These are phyloP conservation scores for Trichoderma gamsii DNA, from an alignment of 495 filamentous ascomycete genomes.

Conservation along the genomic window DNA sequence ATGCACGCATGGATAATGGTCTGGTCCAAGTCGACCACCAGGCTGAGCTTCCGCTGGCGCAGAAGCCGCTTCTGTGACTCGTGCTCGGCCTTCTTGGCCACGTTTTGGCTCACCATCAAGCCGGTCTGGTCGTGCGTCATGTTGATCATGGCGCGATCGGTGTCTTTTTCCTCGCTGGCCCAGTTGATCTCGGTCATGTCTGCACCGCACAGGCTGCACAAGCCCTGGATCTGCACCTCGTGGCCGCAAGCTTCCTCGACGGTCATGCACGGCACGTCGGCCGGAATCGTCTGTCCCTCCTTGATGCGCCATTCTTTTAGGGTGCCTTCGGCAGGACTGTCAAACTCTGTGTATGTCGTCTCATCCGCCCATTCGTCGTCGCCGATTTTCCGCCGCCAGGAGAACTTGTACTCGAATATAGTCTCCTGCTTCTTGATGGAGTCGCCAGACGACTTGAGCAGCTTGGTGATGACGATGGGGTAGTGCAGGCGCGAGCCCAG, in stretches of 20 bases:
- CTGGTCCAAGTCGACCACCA: constrained; percentile 96
- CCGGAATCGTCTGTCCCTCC: constrained; percentile 62
- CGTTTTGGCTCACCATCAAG: constrained; percentile 64
- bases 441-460: constrained; percentile 71
- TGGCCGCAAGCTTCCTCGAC: constrained; percentile 91
- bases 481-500: constrained; percentile 68
- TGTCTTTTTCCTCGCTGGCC: constrained; percentile 45
- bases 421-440: constrained; percentile 65
- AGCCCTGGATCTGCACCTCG: constrained; percentile 79
- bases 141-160: constrained; percentile 80
- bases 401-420: constrained; percentile 79
- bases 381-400: constrained; percentile 63
- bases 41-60: constrained; percentile 69
- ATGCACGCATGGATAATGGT: constrained; percentile 98
- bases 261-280: constrained; percentile 55
- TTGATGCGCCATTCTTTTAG: constrained; percentile 68
- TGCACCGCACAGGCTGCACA: constrained; percentile 90
- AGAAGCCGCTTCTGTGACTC: constrained; percentile 80
- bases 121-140: constrained; percentile 87
- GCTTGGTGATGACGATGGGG: constrained; percentile 86
- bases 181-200: constrained; percentile 77
- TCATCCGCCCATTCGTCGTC: constrained; percentile 54
- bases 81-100: constrained; percentile 76
- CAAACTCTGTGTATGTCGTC: constrained; percentile 67
- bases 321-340: constrained; percentile 73